Evolutionary conservation across 164 flowering plant species (phyloP).

Genomic region (Chimonanthus salicifolius): DNA sequence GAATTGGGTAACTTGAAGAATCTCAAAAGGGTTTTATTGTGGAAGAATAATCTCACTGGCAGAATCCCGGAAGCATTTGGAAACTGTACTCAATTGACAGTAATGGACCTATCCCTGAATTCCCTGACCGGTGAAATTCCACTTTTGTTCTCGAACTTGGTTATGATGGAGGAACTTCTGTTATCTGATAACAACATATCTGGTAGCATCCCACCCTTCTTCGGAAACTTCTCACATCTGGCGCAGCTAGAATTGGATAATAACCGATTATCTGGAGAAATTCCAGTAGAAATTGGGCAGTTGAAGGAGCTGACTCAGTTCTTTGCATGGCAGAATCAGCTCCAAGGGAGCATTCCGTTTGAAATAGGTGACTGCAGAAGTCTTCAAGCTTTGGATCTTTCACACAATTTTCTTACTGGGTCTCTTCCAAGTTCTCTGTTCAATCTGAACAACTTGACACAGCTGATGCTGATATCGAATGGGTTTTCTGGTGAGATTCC

Average conservation of each 20-base stretch:
- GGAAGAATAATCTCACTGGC: slow-evolving; percentile 51
- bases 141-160: slow-evolving; percentile 23
- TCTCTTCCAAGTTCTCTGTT: slow-evolving; percentile 40
- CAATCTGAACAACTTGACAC: slow-evolving; percentile 39
- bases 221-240: slow-evolving; percentile 36
- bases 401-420: slow-evolving; percentile 52
- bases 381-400: slow-evolving; percentile 50
- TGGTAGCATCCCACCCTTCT: slow-evolving; percentile 36
- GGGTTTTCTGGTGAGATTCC: slow-evolving; percentile 47
- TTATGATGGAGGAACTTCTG: slow-evolving; percentile 38
- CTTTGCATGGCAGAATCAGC: slow-evolving; percentile 64
- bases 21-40: slow-evolving; percentile 39
- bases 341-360: slow-evolving; percentile 42
- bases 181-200: slow-evolving; percentile 40
- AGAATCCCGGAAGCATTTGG: slow-evolving; percentile 38
- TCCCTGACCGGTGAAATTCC: slow-evolving; percentile 42
- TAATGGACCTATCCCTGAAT: slow-evolving; percentile 52
- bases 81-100: slow-evolving; percentile 30
- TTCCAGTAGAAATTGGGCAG: slow-evolving; percentile 43
- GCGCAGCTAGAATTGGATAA: slow-evolving; percentile 55
- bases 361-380: slow-evolving; percentile 41
- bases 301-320: slow-evolving; percentile 43
- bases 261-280: slow-evolving; percentile 41
- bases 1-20: slow-evolving; percentile 32
- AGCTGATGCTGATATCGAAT: slow-evolving; percentile 49